phyloP scores from a whole-genome alignment of 805 yeast species.

The Wickerhamiella sorbophila region DNA sequence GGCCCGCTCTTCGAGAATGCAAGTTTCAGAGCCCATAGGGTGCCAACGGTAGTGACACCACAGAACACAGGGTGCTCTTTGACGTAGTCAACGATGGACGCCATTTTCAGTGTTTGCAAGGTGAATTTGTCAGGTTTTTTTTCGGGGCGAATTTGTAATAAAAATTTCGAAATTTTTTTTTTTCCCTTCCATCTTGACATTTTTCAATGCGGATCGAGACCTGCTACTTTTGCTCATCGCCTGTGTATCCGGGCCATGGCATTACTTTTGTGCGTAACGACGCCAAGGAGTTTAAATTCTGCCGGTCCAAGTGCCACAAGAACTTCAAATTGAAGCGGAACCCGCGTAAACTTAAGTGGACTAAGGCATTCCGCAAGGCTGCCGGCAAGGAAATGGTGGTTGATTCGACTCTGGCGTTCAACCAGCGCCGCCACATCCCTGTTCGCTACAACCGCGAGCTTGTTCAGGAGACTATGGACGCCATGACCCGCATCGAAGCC shows the following conservation, averaged over 20 bases:
- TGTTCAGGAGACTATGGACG: slow-evolving; percentile 84
- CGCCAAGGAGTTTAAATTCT: slow-evolving; percentile 93
- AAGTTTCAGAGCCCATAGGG: slow-evolving; percentile 23
- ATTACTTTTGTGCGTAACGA: slow-evolving; percentile 97
- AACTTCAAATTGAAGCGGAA: slow-evolving; percentile 95
- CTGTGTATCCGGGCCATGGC: slow-evolving; percentile 90
- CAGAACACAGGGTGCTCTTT: slow-evolving; percentile 60
- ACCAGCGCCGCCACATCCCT: slow-evolving; percentile 95
- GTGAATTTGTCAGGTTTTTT: background rate
- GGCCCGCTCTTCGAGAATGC: slow-evolving; percentile 34
- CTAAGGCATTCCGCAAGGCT: slow-evolving; percentile 96
- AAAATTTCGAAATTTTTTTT: background rate
- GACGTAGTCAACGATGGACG: slow-evolving; percentile 15
- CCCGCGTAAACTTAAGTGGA: slow-evolving; percentile 96
- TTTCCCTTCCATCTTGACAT: background rate
- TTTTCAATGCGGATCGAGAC: slow-evolving; percentile 30
- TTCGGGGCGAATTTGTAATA: background rate
- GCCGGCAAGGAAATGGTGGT: slow-evolving; percentile 98
- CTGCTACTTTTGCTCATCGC: slow-evolving; percentile 96
- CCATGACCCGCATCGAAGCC: slow-evolving; percentile 92
- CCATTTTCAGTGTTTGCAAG: background rate
- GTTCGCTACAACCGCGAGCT: slow-evolving; percentile 95
- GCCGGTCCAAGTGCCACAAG: slow-evolving; percentile 96
- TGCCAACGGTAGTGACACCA: slow-evolving; percentile 52
- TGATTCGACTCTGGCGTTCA: slow-evolving; percentile 89